Evolutionary conservation across 2,329 filamentous ascomycete genomes (phyloP).

Genomic region (Colletotrichum musae): DNA sequence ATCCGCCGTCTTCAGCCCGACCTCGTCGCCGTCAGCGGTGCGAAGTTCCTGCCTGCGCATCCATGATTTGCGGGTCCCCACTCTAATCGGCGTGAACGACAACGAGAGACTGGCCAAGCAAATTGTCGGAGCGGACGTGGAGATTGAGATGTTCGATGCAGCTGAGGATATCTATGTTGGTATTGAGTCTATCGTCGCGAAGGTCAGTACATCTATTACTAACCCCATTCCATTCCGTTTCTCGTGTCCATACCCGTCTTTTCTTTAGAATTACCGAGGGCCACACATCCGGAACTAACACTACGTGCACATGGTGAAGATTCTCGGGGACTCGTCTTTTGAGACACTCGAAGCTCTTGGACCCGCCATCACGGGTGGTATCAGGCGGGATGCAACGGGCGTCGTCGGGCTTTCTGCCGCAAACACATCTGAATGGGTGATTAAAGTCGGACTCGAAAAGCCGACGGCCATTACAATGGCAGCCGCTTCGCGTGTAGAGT

Average conservation of each 20-base stretch:
- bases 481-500: slow-evolving; percentile 78
- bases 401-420: slow-evolving; percentile 1
- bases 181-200: slow-evolving; percentile 72
- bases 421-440: slow-evolving; percentile 56
- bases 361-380: slow-evolving; percentile 59
- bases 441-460: slow-evolving; percentile 78
- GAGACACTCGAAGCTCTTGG: slow-evolving; percentile 76
- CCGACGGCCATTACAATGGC: slow-evolving; percentile 81
- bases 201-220: slow-evolving; percentile 62
- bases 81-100: slow-evolving; percentile 79
- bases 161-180: slow-evolving; percentile 65
- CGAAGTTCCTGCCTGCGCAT: slow-evolving; percentile 61
- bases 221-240: slow-evolving; percentile 9
- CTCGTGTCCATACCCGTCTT: not conserved
- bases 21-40: not conserved
- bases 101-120: slow-evolving; percentile 79
- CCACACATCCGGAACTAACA: not conserved
- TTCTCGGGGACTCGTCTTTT: slow-evolving; percentile 69
- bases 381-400: slow-evolving; percentile 60
- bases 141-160: slow-evolving; percentile 67
- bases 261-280: not conserved
- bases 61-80: slow-evolving; percentile 73
- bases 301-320: slow-evolving; percentile 51
- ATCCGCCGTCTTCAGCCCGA: slow-evolving; percentile 40
- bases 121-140: slow-evolving; percentile 74